Base-by-base conservation (phyloP, 2,329 filamentous ascomycete species). In the Phialophora expanda region DNA sequence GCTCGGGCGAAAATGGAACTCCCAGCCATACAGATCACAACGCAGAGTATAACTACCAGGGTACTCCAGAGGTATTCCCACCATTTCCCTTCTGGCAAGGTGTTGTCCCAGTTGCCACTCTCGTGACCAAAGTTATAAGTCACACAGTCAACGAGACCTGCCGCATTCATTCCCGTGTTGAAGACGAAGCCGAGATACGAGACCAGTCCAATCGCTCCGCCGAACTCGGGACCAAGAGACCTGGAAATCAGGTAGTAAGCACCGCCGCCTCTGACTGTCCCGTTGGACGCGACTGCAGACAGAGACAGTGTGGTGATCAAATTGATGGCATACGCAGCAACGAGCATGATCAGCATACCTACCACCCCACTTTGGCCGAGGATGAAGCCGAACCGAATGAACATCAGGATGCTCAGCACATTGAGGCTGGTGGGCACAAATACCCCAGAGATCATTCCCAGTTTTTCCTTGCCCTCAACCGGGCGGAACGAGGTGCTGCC, bases 161-260 rank as follows among this genome's bases (percentile, higher is more conserved):
- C 91, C 26, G 93, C 87, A 74, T 96, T 96, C 83, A 96, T 86
- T 44, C 90, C 90, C 0, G 92, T 93, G 75, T 94, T 96, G 74
- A 96, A 87, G 1, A 91, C 89, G 70, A 92, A 91, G n/a, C 92
- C 91, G n/a, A 96, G 82, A 75, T 95, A 96, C 77, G 96, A 96
- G 12, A 96, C 86, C 26, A 96, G 84, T 1, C 92, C 92, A 69
- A 96, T 96, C 1, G 91, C 92, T 17, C 92, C 92, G 28, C 92
- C 92, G 75, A 96, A 96, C 74, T 96, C 92, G 6, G 92, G 92
- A 0, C 92, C 92, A 3, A 96, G 80, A 53, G 90, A 93, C 67
- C 92, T 86, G 6, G 92, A 96, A 64, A 96, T 96, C 64, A 96
- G 82, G 73, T 94, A 96, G 75, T 96, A 96, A 44, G 92, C 91